Base-by-base conservation (phyloP, 106 monocot species). In the Dioscorea zingiberensis region DNA sequence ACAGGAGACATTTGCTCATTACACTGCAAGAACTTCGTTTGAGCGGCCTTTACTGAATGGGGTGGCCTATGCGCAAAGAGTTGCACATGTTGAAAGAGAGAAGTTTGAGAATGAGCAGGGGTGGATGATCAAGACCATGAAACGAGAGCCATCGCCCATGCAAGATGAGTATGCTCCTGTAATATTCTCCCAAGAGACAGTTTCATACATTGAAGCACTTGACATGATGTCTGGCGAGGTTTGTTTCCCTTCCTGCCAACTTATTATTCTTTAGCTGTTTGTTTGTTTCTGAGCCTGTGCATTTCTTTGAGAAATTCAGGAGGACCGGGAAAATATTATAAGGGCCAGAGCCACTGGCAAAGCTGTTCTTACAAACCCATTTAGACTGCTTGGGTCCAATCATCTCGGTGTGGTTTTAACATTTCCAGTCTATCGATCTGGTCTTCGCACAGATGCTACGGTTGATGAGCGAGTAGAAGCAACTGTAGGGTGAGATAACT, bases 141-240 rank as follows among this genome's bases (percentile, higher is more conserved):
- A 87, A 67, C 65, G 53, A 16, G 85, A 91, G 25, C 85, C 91
- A 27, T 91, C 95, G 9, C 88, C 83, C 2, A 62, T 69, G n/a
- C 78, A 88, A 72, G 85, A 88, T 73, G 95, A 97, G 63, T 97
- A 97, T 74, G 95, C 95, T 15, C 91, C 95, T 32, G 95, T 97
- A 18, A 88, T 97, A 21, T 97, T 88, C 68, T 91, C 88, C 23
- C 95, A 97, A 58, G 88, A 97, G 71, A 97, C 95, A 11, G 69
- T 97, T 65, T 97, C 91, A 19, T 97, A 97, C 57, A 80, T 97
- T 12, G 91, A 86, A 66, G 83, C 77, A 21, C 78, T 91, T 55
- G 95, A 97, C 70, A 88, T 97, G 91, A 97, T 97, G 95, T 97
- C 95, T 67, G 95, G 95, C 45, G 80, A 92, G 88, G 95, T 97